Percentiles rank a stretch among this genome's conserved stretches.
These are phyloP conservation scores for Circinella umbellata DNA, from an alignment of 371 early-diverging fungal genomes.

Conservation along the genomic window DNA sequence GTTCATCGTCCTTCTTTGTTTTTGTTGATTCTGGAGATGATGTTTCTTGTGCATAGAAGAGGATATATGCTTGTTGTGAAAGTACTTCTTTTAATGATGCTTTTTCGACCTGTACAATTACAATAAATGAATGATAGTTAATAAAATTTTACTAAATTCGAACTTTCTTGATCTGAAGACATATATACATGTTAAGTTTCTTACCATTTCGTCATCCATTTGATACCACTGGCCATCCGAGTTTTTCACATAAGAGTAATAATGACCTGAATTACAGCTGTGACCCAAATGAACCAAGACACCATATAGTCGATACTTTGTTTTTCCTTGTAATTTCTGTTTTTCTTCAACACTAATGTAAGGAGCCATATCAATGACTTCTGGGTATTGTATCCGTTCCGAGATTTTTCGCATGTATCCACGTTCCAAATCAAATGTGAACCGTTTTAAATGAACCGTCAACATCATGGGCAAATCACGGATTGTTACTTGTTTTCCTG, in stretches of 20 bases:
- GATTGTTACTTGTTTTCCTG: slow-evolving; percentile 81
- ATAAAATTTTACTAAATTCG: too few relatives aligned
- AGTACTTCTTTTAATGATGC: slow-evolving; percentile 73
- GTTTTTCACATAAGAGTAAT: slow-evolving; percentile 69
- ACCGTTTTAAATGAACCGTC: slow-evolving; percentile 65
- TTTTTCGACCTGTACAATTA: slow-evolving; percentile 41
- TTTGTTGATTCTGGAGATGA: background rate
- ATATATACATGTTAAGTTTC: background rate
- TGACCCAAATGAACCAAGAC: slow-evolving; percentile 80
- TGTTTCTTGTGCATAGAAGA: slow-evolving; percentile 68
- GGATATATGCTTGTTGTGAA: slow-evolving; percentile 79
- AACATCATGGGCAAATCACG: slow-evolving; percentile 61
- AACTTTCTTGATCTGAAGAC: too few relatives aligned
- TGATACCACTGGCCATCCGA: slow-evolving; percentile 77
- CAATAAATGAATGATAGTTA: background rate
- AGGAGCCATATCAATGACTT: slow-evolving; percentile 56
- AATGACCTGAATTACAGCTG: slow-evolving; percentile 81
- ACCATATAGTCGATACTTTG: slow-evolving; percentile 71
- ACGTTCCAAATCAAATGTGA: slow-evolving; percentile 56
- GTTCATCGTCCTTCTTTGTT: background rate
- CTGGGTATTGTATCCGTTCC: slow-evolving; percentile 52
- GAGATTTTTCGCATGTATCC: slow-evolving; percentile 66
- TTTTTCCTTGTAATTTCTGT: slow-evolving; percentile 20
- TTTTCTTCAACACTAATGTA: slow-evolving; percentile 42
- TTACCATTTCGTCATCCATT: slow-evolving; percentile 82